phyloP scores from a whole-genome alignment of 169 alveolate genomes.

The Toxoplasma gondii region DNA sequence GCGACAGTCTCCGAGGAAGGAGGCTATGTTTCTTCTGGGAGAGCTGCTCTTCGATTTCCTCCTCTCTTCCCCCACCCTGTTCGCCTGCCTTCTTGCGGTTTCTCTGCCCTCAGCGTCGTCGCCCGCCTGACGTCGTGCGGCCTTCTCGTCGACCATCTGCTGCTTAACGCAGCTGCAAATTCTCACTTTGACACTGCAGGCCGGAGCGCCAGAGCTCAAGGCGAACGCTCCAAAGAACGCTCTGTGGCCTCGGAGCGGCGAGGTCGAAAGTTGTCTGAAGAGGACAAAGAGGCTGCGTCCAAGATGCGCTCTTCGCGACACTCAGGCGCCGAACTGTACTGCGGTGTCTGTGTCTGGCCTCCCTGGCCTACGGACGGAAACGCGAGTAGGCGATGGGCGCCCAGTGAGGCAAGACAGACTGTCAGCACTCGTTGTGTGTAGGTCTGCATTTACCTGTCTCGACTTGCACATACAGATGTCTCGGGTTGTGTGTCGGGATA shows the following conservation, averaged over 20 bases:
- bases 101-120: neutral
- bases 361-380: neutral
- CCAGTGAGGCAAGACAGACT: neutral
- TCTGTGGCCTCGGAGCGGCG: neutral
- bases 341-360: constrained; percentile 35
- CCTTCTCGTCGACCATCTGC: constrained; percentile 4
- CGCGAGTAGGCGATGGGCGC: neutral
- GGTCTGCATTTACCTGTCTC: neutral
- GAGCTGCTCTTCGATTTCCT: too few species aligned
- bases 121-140: neutral
- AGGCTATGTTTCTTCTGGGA: too few species aligned
- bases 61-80: neutral
- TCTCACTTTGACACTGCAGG: neutral
- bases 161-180: neutral
- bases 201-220: neutral
- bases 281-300: too few species aligned
- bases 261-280: neutral
- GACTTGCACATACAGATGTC: neutral
- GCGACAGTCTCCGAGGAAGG: too few species aligned
- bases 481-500: too few species aligned
- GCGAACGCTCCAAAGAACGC: neutral
- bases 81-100: neutral
- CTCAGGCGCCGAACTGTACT: constrained; percentile 26
- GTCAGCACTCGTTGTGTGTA: neutral
- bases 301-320: neutral